phyloP scores from a whole-genome alignment of 371 early-diverging fungal genomes.

The Sporodiniella umbellata region DNA sequence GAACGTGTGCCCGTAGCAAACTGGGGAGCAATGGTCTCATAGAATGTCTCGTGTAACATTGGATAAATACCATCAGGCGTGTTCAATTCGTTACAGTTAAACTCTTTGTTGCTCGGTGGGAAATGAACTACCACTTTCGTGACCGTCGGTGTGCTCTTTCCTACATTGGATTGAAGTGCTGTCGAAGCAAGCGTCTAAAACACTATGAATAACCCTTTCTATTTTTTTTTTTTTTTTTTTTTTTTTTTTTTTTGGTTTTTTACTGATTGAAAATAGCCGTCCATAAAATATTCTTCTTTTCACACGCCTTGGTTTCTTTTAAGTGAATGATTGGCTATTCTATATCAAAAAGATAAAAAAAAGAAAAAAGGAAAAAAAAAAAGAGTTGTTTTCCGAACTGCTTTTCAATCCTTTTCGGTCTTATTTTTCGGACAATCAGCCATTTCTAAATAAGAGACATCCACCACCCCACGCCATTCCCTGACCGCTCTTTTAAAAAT shows the following conservation, averaged over 20 bases:
- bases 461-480: too few relatives aligned
- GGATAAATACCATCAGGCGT: conserved; percentile 57
- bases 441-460: not conserved
- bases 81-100: conserved; percentile 40
- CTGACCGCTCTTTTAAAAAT: too few relatives aligned
- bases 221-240: not conserved
- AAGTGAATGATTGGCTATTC: not conserved
- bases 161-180: conserved; percentile 14
- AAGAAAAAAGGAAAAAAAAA: not conserved
- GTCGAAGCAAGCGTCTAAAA: conserved; percentile 20
- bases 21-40: conserved; percentile 49
- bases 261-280: conserved; percentile 32
- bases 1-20: conserved; percentile 47
- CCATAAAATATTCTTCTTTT: conserved; percentile 15
- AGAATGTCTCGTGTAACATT: conserved; percentile 46
- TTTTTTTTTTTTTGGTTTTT: not conserved
- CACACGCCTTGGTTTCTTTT: conserved; percentile 14
- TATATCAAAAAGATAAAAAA: not conserved
- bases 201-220: too few relatives aligned
- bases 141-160: not conserved
- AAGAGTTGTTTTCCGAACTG: not conserved
- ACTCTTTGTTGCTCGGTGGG: conserved; percentile 47
- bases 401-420: conserved; percentile 4
- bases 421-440: conserved; percentile 4
- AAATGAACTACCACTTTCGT: conserved; percentile 18